Base-by-base conservation (phyloP, 1,284 basidiomycete species). In the Ceratobasidium sp. region DNA sequence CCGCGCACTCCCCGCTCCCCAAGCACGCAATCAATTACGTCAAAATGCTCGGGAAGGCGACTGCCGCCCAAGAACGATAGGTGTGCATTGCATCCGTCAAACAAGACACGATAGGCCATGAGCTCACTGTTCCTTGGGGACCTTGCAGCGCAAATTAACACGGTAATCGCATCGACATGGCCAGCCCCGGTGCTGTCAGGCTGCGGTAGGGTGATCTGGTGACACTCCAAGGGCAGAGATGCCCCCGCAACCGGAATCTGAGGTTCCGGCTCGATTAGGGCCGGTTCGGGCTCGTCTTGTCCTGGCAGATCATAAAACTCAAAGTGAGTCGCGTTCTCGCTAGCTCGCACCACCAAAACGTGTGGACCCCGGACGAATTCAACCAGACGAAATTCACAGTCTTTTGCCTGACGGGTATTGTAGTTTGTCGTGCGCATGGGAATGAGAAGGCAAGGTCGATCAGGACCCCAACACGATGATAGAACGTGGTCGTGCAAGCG, bases 311-410 rank as follows among this genome's bases (percentile, higher is more conserved):
- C 66, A 36, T 69, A 69, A 40, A 69, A 69, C 53, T 69, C 66
- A 33, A 69, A 48, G 54, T 69, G 54, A 58, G 66, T 69, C 36
- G 53, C 54, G 25, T 69, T 33, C 42, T 69, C 54, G 53, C 53
- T 59, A 23, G 66, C 66, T 58, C 66, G 66, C 18, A 58, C 66
- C 21, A 69, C 54, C n/a, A 69, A 59, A 58, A 69, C 66, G 66
- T 69, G 66, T 58, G 53, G 66, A 44, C 66, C 66, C 53, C 54
- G 53, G 16, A 44, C 49, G 14, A 8, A 56, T 59, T 69, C 53
- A 5, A 59, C 66, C 21, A 69, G 3, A 28, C 66, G 42, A 59
- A 69, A 69, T 69, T 42, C 66, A 36, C 66, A 69, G 49, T 69
- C 66, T 42, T 46, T 59, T 25, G 54, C 42, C 66, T 69, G 66